phyloP scores from a whole-genome alignment of 164 flowering plant species.

The Vitis labrusca region DNA sequence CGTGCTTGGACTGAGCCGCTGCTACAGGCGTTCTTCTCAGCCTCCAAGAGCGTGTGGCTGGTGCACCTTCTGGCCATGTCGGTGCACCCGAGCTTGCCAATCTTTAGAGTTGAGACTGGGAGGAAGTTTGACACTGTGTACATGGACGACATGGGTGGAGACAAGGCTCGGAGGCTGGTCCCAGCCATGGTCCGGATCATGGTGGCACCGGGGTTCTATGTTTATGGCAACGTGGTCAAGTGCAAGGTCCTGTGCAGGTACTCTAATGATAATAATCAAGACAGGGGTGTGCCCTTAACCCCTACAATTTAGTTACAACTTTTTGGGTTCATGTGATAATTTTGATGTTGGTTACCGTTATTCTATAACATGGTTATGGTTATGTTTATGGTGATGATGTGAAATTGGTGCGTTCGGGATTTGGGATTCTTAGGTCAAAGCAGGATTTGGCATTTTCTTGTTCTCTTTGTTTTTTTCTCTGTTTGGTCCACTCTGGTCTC shows the following conservation, averaged over 20 bases:
- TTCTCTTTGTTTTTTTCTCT: conserved; percentile 4
- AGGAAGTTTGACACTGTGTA: conserved; percentile 62
- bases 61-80: conserved; percentile 80
- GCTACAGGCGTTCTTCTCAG: conserved; percentile 80
- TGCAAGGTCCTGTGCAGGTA: conserved; percentile 90
- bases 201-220: conserved; percentile 95
- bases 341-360: background rate
- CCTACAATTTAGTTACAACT: conserved; percentile 1
- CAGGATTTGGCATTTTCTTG: conserved; percentile 13
- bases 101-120: conserved; percentile 72
- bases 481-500: conserved; percentile 5
- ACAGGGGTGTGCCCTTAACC: background rate
- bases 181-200: conserved; percentile 67
- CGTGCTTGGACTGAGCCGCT: conserved; percentile 90
- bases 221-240: conserved; percentile 69
- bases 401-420: background rate
- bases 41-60: conserved; percentile 87
- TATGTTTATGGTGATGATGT: background rate
- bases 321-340: background rate
- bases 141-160: conserved; percentile 88
- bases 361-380: background rate
- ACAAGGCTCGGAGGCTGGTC: conserved; percentile 46
- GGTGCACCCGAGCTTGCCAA: conserved; percentile 72
- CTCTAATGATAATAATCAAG: conserved; percentile 7
- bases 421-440: conserved; percentile 7